Percentiles rank a stretch among this genome's conserved stretches.
Evolutionary conservation across 352 stramenopile genomes (phyloP).

Genomic region (Phytopythium mirpurense): DNA sequence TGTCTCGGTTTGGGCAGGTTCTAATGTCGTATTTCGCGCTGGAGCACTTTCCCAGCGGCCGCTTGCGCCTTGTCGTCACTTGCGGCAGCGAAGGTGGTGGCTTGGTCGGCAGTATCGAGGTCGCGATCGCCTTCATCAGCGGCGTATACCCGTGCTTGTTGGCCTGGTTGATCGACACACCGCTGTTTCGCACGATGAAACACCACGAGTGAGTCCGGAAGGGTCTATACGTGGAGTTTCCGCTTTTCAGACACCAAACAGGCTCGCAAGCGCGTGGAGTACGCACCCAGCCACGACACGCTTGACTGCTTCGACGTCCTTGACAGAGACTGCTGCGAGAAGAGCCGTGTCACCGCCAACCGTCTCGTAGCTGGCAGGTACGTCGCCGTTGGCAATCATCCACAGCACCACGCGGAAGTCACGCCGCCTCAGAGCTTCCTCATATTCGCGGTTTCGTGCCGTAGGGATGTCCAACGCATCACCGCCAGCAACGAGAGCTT

Average conservation of each 20-base stretch:
- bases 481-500: neutral
- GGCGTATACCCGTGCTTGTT: conserved; percentile 62
- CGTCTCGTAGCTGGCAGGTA: conserved; percentile 46
- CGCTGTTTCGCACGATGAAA: conserved; percentile 14
- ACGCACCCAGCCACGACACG: conserved; percentile 25
- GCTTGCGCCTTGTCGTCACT: neutral
- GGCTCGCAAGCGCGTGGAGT: too few relatives aligned
- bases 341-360: conserved; percentile 50
- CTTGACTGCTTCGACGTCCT: conserved; percentile 30
- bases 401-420: conserved; percentile 63
- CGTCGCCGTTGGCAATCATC: conserved; percentile 59
- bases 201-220: neutral
- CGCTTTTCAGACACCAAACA: too few relatives aligned
- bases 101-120: conserved; percentile 17
- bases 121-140: conserved; percentile 71
- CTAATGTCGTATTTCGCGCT: neutral
- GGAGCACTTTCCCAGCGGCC: neutral
- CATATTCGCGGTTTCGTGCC: conserved; percentile 19
- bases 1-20: neutral
- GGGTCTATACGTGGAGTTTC: too few relatives aligned
- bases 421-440: conserved; percentile 45
- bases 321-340: conserved; percentile 45
- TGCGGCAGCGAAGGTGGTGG: neutral
- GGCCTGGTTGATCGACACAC: conserved; percentile 43
- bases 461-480: neutral